A percentile compares a stretch with the other conserved stretches of the same genome.
These are phyloP conservation scores for Lachancea kluyveri DNA, from an alignment of 805 yeast genomes.

Conservation along the genomic window DNA sequence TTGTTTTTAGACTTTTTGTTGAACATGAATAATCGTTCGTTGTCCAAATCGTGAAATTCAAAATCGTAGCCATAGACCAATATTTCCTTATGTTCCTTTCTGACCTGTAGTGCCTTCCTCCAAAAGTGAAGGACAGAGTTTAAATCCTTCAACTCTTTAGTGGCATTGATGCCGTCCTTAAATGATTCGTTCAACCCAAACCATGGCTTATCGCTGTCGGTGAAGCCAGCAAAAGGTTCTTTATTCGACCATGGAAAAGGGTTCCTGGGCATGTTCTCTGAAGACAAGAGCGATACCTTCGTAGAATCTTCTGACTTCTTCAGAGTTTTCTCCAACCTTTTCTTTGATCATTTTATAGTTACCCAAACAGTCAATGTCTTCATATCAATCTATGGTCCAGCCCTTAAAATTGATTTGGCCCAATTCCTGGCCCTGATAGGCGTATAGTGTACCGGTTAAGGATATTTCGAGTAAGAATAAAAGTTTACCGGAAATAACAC, in stretches of 20 bases:
- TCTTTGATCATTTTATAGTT: conserved; percentile 33
- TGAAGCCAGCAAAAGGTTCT: conserved; percentile 41
- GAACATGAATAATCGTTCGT: conserved; percentile 37
- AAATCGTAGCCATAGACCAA: conserved; percentile 41
- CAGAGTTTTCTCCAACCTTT: conserved; percentile 21
- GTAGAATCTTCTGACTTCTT: conserved; percentile 27
- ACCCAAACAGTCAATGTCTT: conserved; percentile 43
- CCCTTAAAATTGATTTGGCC: conserved; percentile 44
- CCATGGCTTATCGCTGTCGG: conserved; percentile 44
- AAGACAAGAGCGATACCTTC: conserved; percentile 35
- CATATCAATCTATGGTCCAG: conserved; percentile 45
- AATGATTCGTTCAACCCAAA: conserved; percentile 45
- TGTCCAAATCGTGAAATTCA: conserved; percentile 38
- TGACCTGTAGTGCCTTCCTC: conserved; percentile 36
- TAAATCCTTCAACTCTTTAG: conserved; percentile 39
- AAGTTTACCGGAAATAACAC: conserved; percentile 41
- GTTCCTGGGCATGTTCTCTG: conserved; percentile 49
- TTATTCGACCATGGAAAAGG: conserved; percentile 49
- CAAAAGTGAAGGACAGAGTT: conserved; percentile 42
- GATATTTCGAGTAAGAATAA: conserved; percentile 40
- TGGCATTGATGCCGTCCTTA: conserved; percentile 41
- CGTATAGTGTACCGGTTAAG: conserved; percentile 48
- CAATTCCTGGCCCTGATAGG: conserved; percentile 59
- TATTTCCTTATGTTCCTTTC: conserved; percentile 40
- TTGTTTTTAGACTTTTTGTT: conserved; percentile 33